Percentiles rank a stretch among this genome's conserved stretches.
These are phyloP conservation scores for Xylaria sp. DNA, from an alignment of 2,329 filamentous ascomycete species.

Conservation along the genomic window DNA sequence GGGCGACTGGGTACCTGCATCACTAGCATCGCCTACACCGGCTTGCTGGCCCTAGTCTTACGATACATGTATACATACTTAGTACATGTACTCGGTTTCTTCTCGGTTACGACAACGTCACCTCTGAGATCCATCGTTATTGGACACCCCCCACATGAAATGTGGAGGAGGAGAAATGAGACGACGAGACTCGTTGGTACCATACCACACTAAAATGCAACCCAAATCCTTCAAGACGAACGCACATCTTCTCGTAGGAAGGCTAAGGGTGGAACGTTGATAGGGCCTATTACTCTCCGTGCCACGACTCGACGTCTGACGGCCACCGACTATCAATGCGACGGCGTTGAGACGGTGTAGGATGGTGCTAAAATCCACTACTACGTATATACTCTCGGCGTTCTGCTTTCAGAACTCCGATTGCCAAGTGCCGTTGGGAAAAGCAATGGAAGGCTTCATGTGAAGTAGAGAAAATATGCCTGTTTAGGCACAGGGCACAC, in stretches of 20 bases:
- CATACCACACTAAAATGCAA: not conserved
- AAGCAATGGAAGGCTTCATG: not conserved
- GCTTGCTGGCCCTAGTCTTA: not conserved
- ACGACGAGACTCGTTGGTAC: not conserved
- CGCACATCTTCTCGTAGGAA: not conserved
- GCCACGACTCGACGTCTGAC: not conserved
- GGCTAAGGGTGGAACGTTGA: not conserved
- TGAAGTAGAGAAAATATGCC: not conserved
- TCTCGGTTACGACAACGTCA: not conserved
- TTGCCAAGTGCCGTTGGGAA: no score
- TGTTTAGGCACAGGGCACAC: not conserved
- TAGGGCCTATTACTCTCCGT: not conserved
- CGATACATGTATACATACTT: not conserved
- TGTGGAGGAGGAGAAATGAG: conserved; percentile 7
- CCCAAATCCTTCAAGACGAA: not conserved
- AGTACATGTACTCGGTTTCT: not conserved
- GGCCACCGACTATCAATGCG: not conserved
- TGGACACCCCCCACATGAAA: not conserved
- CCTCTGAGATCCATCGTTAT: not conserved
- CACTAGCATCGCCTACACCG: conserved; percentile 8
- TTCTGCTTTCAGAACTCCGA: conserved; percentile 9
- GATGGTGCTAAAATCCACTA: not conserved
- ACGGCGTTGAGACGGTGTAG: not conserved
- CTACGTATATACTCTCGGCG: not conserved
- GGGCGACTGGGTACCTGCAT: conserved; percentile 12